Evolutionary conservation across 768 basidiomycete genomes (phyloP), one percentile per base, ranked within the genome.

Genomic region (Pleurotus sapidus): DNA sequence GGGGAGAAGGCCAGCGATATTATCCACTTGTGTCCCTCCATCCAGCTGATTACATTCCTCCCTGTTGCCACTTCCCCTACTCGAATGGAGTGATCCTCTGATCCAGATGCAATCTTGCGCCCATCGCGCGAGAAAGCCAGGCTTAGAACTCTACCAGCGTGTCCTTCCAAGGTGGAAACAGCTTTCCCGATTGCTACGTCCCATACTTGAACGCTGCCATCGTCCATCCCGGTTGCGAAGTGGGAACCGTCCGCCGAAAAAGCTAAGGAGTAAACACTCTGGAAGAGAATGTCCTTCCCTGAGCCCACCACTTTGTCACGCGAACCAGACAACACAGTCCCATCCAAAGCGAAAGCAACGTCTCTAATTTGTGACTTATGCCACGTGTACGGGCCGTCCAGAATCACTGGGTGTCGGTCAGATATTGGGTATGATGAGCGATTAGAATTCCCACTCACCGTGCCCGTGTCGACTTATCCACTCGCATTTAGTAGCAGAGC

Each of bases 161-260:
- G 56, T 48, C 56, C 56, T 12, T 49, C 46, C 55, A 40, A 57
- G 8, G 54, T 17, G 5, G 20, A 20, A 14, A 20, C 43, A 5
- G 49, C 23, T 9, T 56, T 20, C 25, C 54, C 59, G 15, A 39
- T 56, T 14, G 48, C 30, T 7, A 23, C 27, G 46, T 60, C 57
- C 60, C 60, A 60, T 12, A 60, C 39, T 24, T 45, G 64, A 2
- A 69, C 25, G 1, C 59, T 62, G 1, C 15, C 37, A 40, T 70
- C 61, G n/a, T 25, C 2, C 3, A 65, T 66, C 4, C 58, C 71
- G 56, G 68, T 67, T 20, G 50, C 67, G 42, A 73, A 55, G 6
- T 56, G 50, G 24, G 30, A 53, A 1, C 62, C 49, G 8, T 68
- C 60, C 25, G 71, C 69, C 34, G 72, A 70, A 58, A 64, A 67